Evolutionary conservation across 441 rosid genomes (phyloP), one percentile per base, ranked within the genome.

Genomic region (Kokia cookei): DNA sequence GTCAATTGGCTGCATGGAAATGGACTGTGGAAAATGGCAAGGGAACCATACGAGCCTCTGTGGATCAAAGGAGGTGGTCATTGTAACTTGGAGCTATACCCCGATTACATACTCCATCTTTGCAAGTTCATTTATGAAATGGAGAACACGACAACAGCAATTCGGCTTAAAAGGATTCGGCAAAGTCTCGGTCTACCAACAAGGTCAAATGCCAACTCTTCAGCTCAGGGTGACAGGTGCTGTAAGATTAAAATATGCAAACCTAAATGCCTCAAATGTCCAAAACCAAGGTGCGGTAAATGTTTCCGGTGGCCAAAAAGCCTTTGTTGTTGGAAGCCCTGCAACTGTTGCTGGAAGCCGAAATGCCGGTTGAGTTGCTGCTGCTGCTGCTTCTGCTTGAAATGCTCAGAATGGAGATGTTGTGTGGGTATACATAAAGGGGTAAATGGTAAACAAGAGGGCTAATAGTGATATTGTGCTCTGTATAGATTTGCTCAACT

Each of bases 31-130:
- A 88, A 93, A 79, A 84, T 85, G 91, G 93, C 98, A 0, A 88
- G 86, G 76, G 97, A 96, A 71, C 94, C 98, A 0, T 93, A 88
- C 10, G 97, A 93, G 76, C 99, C 99, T 15, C 78, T 96, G 27
- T 96, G 99, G 99, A 92, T 96, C 60, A 96, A 96, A 86, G 99
- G 99, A n/a, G 99, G 98, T 19, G 98, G 98, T 53, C 99, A 93
- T 75, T 96, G 98, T 85, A 93, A 96, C 84, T 83, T 96, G 80
- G 99, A 96, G 86, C 88, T 96, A 11, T 96, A 87, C 81, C 97
- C 99, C 0, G 98, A 96, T 73, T 96, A 89, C 83, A 89, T 96
- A 71, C 84, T 88, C 71, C 99, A 93, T 84, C 90, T 95, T 24
- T 78, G 86, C 84, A 90, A 84, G 80, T 95, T 90, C 71, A 75